Evolutionary conservation across 192 early-diverging fungal genomes (phyloP).

Genomic region (Podila epicladia): DNA sequence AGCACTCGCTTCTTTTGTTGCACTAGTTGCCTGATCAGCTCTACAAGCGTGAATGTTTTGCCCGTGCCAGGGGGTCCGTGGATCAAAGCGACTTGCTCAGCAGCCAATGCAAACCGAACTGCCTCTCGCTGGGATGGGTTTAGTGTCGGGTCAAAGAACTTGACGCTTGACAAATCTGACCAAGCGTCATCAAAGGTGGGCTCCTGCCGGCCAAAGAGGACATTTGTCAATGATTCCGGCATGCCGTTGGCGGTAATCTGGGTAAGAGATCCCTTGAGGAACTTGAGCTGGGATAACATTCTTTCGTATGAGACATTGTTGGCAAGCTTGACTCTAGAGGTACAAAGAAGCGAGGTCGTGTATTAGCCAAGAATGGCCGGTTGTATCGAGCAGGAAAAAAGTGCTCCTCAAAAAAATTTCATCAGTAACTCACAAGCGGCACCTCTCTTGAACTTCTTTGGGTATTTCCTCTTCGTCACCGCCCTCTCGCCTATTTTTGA

Average conservation of each 20-base stretch:
- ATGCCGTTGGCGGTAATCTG: conserved; percentile 34
- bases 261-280: conserved; percentile 54
- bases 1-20: conserved; percentile 70
- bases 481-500: conserved; percentile 54
- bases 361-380: conserved; percentile 6
- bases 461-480: conserved; percentile 65
- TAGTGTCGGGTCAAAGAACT: conserved; percentile 67
- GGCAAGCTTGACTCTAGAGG: conserved; percentile 51
- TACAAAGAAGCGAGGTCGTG: conserved; percentile 35
- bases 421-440: conserved; percentile 65
- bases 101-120: conserved; percentile 65
- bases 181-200: conserved; percentile 36
- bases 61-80: conserved; percentile 93
- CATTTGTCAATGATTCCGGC: conserved; percentile 37
- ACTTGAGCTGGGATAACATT: conserved; percentile 47
- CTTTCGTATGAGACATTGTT: conserved; percentile 62
- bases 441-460: conserved; percentile 68
- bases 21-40: conserved; percentile 82
- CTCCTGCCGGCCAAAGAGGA: conserved; percentile 55
- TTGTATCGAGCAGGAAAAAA: not conserved
- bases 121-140: conserved; percentile 81
- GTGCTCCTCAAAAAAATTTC: conserved; percentile 52
- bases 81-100: conserved; percentile 76
- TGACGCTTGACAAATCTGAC: conserved; percentile 34
- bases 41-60: conserved; percentile 90